A percentile compares a stretch with the other conserved stretches of the same genome.
These are phyloP conservation scores for Eragrostis tef DNA, from an alignment of 202 grass and related monocot genomes.

Conservation along the genomic window DNA sequence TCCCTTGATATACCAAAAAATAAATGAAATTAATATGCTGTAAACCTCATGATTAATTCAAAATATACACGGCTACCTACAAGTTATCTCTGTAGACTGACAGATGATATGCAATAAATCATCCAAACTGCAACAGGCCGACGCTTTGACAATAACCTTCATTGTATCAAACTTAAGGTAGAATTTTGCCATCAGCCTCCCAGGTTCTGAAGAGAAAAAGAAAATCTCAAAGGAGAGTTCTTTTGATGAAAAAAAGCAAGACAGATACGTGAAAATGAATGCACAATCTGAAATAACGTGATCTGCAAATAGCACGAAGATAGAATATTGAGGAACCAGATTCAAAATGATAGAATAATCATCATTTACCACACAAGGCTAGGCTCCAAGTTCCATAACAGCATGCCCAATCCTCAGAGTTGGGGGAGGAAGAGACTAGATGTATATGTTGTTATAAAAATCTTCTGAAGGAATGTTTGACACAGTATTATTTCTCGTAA, in stretches of 20 bases:
- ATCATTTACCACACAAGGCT: neutral
- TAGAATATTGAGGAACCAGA: conserved; percentile 18
- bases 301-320: neutral
- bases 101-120: conserved; percentile 82
- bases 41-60: conserved; percentile 22
- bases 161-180: conserved; percentile 97
- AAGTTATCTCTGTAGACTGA: conserved; percentile 82
- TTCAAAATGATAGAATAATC: conserved; percentile 33
- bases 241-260: conserved; percentile 36
- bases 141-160: conserved; percentile 93
- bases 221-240: conserved; percentile 29
- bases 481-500: neutral
- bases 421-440: neutral
- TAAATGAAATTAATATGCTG: conserved; percentile 35
- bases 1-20: conserved; percentile 67
- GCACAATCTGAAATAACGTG: neutral
- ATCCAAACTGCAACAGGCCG: conserved; percentile 79
- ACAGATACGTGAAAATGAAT: conserved; percentile 9
- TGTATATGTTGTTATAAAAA: neutral
- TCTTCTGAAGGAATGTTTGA: neutral
- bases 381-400: conserved; percentile 5
- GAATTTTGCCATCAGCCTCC: conserved; percentile 94
- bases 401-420: conserved; percentile 27
- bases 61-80: conserved; percentile 63
- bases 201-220: conserved; percentile 71